Conservation (phyloP, 2,329 filamentous ascomycete species). For the Mariannaea elegans region DNA sequence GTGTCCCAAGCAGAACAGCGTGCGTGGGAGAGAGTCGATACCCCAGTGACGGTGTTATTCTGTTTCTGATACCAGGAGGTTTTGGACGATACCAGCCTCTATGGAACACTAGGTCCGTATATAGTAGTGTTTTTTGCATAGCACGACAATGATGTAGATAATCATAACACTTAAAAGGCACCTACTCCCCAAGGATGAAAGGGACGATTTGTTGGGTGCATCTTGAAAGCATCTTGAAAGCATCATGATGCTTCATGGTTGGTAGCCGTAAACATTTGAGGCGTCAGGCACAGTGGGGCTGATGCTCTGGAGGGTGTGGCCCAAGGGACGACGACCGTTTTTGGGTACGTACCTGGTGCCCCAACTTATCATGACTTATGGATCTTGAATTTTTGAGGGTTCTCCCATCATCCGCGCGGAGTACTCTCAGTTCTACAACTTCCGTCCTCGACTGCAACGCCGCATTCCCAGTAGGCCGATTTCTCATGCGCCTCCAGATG, state of each 20-base stretch:
- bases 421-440: background rate
- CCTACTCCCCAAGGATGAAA: too few relatives aligned
- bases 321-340: too few relatives aligned
- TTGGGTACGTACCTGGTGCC: too few relatives aligned
- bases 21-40: constrained; percentile 36
- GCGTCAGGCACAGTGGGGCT: too few relatives aligned
- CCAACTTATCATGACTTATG: too few relatives aligned
- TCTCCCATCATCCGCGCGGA: background rate
- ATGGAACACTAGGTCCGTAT: constrained; percentile 7
- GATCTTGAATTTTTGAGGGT: too few relatives aligned
- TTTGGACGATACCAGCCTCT: background rate
- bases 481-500: constrained; percentile 34
- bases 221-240: too few relatives aligned
- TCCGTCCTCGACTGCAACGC: background rate
- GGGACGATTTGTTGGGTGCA: too few relatives aligned
- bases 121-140: background rate
- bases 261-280: too few relatives aligned
- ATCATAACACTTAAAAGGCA: background rate
- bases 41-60: constrained; percentile 40
- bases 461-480: background rate
- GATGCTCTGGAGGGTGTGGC: too few relatives aligned
- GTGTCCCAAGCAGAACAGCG: constrained; percentile 25
- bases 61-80: constrained; percentile 27
- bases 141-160: background rate
- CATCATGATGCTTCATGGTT: too few relatives aligned